Base-by-base conservation (phyloP, 495 filamentous ascomycete species). In the Astrothelium macrocarpum region DNA sequence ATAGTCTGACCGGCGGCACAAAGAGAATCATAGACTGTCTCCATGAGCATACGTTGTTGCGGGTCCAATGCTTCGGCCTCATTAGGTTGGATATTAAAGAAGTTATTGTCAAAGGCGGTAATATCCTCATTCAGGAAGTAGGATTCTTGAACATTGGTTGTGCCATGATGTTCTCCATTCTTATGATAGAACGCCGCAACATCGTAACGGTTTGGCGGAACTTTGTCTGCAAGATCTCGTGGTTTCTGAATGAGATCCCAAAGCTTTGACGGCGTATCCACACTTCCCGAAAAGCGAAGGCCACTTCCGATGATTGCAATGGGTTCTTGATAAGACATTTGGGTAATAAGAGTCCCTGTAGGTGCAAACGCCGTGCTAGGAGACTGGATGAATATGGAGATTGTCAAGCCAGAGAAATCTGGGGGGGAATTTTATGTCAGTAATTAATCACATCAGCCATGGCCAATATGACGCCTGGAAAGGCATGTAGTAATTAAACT, bases 1-100 rank as follows among this genome's bases (percentile, higher is more conserved):
- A 45, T 60, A 23, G 59, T 29, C 72, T 76, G 46, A n/a, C 63
- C 63, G 4, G 64, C 61, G 18, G 53, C 63, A 31, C 58, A 42
- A 32, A 66, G 25, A 34, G 64, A 42, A 4, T 58, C 45, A 53
- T 56, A 66, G 16, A 53, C 39, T 3, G 16, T 25, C 60, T 66
- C 64, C n/a, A 66, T 31, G 7, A 63, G 29, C 26, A 66, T n/a
- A 2, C 64, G 7, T 28, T 66, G 64, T 43, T 66, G 64, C 25
- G 64, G 64, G 34, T 66, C 64, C 25, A 66, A 63, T 14, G 60
- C 61, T 25, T 32, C 32, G 23, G 61, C 61, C 32, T 66, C 64
- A 26, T 2, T 25, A 16, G 39, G 29, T 9, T 45, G 28, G 26
- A 66, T 66, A 16, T 18, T 23, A 16, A 66, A 58, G 64, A 63